Base-by-base conservation (phyloP, 768 basidiomycete genomes). In the Mycena amicta region DNA sequence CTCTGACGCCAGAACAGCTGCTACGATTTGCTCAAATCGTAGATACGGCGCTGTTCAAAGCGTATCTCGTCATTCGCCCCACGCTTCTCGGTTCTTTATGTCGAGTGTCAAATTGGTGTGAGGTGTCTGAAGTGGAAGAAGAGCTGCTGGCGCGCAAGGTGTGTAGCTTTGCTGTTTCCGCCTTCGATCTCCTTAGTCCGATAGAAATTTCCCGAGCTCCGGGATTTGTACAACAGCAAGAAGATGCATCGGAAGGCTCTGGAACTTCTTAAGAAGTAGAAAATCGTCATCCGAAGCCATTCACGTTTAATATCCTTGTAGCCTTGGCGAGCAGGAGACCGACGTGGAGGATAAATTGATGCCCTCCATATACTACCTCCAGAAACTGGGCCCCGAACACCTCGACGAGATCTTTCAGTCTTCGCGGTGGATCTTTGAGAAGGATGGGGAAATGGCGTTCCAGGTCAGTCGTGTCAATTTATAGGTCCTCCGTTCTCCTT, bases 71-170 rank as follows among this genome's bases (percentile, higher is more conserved):
- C 22, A 88, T 89, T 40, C 79, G 89, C 43, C 93, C 96, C 0
- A 83, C 81, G 13, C 75, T 99, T 56, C 75, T 98, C 11, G 93
- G 92, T 0, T 86, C 92, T 28, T 72, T 98, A 50, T 98, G 96
- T 72, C 83, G 96, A 41, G 77, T 96, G 25, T 84, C 92, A 2
- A 98, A 97, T 72, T 99, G 95, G 94, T 98, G 96, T 72, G 97
- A 98, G 68, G 95, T 98, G 1, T 86, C 86, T 4, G 92, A 95
- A 66, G 92, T 95, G 1, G 95, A 99, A 70, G 93, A 91, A 68
- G 84, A 93, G 59, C 74, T 99, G 52, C 81, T 85, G 56, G 84
- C 83, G 27, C 83, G 89, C 31, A 88, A 90, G 84, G 95, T 93
- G 55, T 28, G 81, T 52, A 51, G 43, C 29, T 46, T 2, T 15